Percentiles rank a stretch among this genome's conserved stretches.
Conservation (phyloP, 176 grass and related monocot genomes). For the Triticum dicoccoides region DNA sequence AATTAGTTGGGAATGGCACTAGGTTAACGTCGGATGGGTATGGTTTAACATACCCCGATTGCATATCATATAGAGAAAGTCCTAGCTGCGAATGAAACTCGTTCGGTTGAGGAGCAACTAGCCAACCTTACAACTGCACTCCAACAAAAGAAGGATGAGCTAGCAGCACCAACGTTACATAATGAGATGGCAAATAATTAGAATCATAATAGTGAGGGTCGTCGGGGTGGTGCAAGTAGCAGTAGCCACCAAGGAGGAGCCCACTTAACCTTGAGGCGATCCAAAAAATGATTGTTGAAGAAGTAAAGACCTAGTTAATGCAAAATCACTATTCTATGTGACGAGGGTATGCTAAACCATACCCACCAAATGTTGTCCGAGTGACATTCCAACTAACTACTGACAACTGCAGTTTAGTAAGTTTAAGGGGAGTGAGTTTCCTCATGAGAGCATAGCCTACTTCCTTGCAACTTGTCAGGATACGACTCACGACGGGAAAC, state of each 20-base stretch:
- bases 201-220: too few relatives aligned
- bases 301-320: background rate
- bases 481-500: background rate
- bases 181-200: too few relatives aligned
- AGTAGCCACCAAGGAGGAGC: too few relatives aligned
- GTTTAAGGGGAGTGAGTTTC: background rate
- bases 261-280: background rate
- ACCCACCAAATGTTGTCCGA: background rate
- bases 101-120: too few relatives aligned
- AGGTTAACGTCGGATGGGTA: background rate
- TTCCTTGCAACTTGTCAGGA: background rate
- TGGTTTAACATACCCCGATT: background rate
- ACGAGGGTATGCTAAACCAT: background rate
- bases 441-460: background rate
- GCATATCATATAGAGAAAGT: background rate
- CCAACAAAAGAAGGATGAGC: too few relatives aligned
- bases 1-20: too few relatives aligned
- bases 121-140: too few relatives aligned
- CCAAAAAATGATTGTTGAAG: background rate
- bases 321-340: background rate
- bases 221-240: too few relatives aligned
- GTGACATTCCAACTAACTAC: background rate
- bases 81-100: too few relatives aligned
- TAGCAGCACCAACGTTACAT: too few relatives aligned
- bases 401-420: background rate